phyloP scores from a whole-genome alignment of 1,284 basidiomycete genomes.

The Trametes polyzona region DNA sequence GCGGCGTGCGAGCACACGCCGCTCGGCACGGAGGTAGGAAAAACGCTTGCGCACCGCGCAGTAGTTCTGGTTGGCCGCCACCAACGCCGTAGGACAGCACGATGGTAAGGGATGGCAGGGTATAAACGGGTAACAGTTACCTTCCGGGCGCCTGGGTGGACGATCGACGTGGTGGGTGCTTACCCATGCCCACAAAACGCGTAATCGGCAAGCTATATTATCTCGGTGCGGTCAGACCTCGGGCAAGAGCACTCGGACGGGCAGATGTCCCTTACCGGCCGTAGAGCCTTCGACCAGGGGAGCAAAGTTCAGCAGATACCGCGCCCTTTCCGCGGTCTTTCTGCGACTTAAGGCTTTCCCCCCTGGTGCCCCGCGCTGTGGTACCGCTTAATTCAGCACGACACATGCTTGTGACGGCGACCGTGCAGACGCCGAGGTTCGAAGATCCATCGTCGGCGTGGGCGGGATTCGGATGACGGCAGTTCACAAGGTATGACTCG shows the following conservation, averaged over 20 bases:
- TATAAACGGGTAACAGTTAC: no score
- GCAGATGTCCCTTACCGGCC: background rate
- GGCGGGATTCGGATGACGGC: constrained; percentile 2
- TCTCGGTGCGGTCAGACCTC: background rate
- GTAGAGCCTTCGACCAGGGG: background rate
- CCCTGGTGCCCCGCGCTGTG: background rate
- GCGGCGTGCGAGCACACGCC: background rate
- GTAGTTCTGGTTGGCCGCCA: no score
- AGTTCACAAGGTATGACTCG: background rate
- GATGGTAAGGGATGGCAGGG: no score
- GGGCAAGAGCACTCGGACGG: background rate
- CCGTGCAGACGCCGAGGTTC: background rate
- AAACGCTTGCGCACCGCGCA: background rate
- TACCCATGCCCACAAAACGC: no score
- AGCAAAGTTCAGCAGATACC: background rate
- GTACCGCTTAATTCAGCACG: background rate
- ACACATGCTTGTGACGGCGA: constrained; percentile 3
- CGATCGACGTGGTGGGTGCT: no score
- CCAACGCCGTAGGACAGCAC: no score
- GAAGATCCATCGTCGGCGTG: constrained; percentile 2
- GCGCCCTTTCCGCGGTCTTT: background rate
- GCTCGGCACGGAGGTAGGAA: background rate
- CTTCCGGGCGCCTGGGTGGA: no score
- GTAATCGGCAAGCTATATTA: no score
- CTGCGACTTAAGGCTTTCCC: background rate